Evolutionary conservation across 805 yeast species (phyloP), one percentile per base, ranked within the genome.

Genomic region (Metschnikowia borealis): DNA sequence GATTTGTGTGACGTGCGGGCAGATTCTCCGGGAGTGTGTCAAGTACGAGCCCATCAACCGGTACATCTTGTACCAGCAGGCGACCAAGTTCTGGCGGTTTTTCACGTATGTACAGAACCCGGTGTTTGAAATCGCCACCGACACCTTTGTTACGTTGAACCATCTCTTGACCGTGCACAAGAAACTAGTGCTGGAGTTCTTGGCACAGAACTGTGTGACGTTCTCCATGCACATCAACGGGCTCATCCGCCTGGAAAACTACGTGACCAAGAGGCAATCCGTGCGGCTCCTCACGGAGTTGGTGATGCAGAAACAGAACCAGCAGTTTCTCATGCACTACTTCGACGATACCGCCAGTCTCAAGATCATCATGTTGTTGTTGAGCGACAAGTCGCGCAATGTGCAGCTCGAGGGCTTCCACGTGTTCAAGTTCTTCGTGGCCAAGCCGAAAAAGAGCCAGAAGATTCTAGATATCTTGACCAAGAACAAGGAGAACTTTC

Each of bases 391-490:
- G 68, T 89, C 95, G 55, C 87, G 86, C 62, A 91, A 91, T 66
- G 78, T 94, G 51, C 97, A 91, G 64, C 68, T 82, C 48, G 98
- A 94, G 66, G 90, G 96, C 3, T 94, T 94, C 63, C 91, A 94
- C 57, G 85, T 92, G 36, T 92, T 94, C 73, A 94, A 92, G 69
- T 87, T 91, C 37, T 89, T 94, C 68, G 90, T 90, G n/a, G 98
- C 97, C 4, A 94, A 94, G 67, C 99, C 99, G 5, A 83, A 85
- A 55, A 91, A 91, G 65, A 77, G 89, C 2, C 89, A 85, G 64
- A 82, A 85, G 6, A 83, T 94, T 2, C 70, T 79, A 48, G 97
- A 92, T 66, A 87, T 92, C 18, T 73, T 94, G 56, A 80, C 84
- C 42, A 90, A 91, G 63, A 94, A 94, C 67, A 82, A 89, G 61